phyloP scores from a whole-genome alignment of 352 stramenopile genomes.

The Phytophthora agathidicida region DNA sequence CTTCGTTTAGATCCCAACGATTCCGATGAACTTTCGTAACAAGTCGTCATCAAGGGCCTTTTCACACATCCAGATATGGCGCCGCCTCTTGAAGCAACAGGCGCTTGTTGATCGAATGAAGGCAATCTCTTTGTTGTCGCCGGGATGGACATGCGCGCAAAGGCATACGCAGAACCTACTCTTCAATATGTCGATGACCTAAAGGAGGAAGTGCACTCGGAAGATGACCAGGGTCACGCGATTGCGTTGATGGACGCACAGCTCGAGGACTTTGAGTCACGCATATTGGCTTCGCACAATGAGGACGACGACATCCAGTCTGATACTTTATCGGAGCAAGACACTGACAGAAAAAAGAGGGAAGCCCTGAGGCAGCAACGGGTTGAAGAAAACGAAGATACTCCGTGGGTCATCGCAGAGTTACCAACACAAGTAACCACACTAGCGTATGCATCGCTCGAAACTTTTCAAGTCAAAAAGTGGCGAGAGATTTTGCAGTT shows the following conservation, averaged over 20 bases:
- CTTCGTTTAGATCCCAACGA: too few species aligned
- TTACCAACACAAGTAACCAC: conserved; percentile 16
- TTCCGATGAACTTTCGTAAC: too few species aligned
- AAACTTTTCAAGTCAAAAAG: conserved; percentile 68
- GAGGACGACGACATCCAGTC: neutral
- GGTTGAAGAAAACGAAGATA: conserved; percentile 23
- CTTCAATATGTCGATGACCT: neutral
- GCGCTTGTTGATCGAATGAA: neutral
- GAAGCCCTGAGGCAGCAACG: conserved; percentile 1
- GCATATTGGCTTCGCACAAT: conserved; percentile 9
- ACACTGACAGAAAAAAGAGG: conserved; percentile 4
- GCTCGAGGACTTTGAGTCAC: conserved; percentile 13
- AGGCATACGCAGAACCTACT: neutral
- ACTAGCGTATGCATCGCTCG: conserved; percentile 50
- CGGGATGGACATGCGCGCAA: conserved; percentile 7
- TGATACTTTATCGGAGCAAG: conserved; percentile 5
- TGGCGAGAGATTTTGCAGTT: conserved; percentile 64
- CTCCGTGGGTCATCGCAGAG: conserved; percentile 24
- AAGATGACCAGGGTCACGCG: neutral
- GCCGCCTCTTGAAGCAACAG: conserved; percentile 9
- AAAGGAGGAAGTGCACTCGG: neutral
- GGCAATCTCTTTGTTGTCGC: neutral
- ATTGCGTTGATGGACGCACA: conserved; percentile 17
- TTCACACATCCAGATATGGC: neutral
- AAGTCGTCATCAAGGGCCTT: neutral